Evolutionary conservation across 2,329 filamentous ascomycete genomes (phyloP).

Genomic region (Fusarium praegraminearum): DNA sequence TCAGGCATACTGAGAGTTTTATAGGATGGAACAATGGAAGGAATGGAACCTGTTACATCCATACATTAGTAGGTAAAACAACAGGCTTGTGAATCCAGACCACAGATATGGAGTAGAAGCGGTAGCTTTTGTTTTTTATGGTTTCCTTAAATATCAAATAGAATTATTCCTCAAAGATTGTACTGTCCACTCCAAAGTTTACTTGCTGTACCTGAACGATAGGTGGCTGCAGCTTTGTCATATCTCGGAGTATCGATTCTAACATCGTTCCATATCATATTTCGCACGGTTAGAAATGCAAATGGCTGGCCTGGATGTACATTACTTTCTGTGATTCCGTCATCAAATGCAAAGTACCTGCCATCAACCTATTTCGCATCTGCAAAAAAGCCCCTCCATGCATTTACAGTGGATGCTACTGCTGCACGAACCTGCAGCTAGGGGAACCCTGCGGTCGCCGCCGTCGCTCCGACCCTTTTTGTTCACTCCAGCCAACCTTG

Average conservation of each 20-base stretch:
- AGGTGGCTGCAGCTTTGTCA: not conserved
- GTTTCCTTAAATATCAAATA: not conserved
- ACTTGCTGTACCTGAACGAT: not conserved
- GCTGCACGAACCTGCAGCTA: constrained; percentile 34
- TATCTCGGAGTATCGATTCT: constrained; percentile 9
- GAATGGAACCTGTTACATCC: not conserved
- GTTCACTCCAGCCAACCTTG: constrained; percentile 28
- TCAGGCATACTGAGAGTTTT: not conserved
- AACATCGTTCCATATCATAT: constrained; percentile 7
- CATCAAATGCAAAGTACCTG: constrained; percentile 20
- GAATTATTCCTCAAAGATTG: not conserved
- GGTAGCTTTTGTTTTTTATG: not conserved
- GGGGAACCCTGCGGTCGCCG: constrained; percentile 39
- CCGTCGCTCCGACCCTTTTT: constrained; percentile 41
- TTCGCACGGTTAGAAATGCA: constrained; percentile 3
- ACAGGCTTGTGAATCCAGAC: not conserved
- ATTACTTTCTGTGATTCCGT: not conserved
- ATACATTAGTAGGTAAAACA: not conserved
- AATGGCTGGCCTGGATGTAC: not conserved
- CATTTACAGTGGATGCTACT: constrained; percentile 32
- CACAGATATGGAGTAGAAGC: not conserved
- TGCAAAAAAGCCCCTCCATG: constrained; percentile 29
- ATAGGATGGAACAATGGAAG: constrained; percentile 5
- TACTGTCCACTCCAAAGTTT: not conserved
- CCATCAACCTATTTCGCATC: not conserved